A percentile compares a stretch with the other conserved stretches of the same genome.
Conservation (phyloP, 768 basidiomycete species). For the Artomyces pyxidatus region DNA sequence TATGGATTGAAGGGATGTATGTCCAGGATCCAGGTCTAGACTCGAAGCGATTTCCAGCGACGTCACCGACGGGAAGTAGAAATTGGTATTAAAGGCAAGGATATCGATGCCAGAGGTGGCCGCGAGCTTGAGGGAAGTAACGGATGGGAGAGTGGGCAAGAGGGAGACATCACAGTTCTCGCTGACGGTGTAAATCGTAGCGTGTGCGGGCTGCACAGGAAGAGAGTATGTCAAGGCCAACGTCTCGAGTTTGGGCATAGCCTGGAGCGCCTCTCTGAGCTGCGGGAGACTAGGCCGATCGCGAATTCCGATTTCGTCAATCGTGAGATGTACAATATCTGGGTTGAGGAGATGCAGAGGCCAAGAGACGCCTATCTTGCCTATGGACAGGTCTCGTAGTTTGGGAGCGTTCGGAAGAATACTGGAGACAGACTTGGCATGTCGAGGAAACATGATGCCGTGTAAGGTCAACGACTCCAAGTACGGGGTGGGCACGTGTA, state of each 20-base stretch:
- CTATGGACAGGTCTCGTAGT: constrained; percentile 7
- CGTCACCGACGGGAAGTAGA: constrained; percentile 6
- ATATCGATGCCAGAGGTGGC: constrained; percentile 11
- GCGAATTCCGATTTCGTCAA: constrained; percentile 8
- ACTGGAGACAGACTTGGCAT: neutral
- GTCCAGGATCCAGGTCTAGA: constrained; percentile 11
- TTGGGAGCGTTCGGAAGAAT: constrained; percentile 4
- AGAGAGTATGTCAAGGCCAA: constrained; percentile 10
- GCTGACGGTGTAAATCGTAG: neutral
- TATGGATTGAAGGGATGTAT: neutral
- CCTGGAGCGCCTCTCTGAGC: constrained; percentile 7
- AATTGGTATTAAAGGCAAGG: constrained; percentile 6
- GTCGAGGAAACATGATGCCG: constrained; percentile 2
- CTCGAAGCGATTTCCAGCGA: constrained; percentile 7
- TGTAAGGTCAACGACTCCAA: constrained; percentile 10
- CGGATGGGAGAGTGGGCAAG: constrained; percentile 2
- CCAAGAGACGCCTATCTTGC: constrained; percentile 8
- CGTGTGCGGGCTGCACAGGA: constrained; percentile 4
- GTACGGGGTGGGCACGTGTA: constrained; percentile 2
- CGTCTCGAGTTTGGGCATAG: constrained; percentile 8
- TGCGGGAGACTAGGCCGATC: constrained; percentile 1
- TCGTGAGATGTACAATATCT: constrained; percentile 12
- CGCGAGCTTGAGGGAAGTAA: constrained; percentile 10
- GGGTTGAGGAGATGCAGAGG: constrained; percentile 10
- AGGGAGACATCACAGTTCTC: constrained; percentile 1